Evolutionary conservation across 2,329 filamentous ascomycete species (phyloP).

Genomic region (Paracoccidioides brasiliensis): DNA sequence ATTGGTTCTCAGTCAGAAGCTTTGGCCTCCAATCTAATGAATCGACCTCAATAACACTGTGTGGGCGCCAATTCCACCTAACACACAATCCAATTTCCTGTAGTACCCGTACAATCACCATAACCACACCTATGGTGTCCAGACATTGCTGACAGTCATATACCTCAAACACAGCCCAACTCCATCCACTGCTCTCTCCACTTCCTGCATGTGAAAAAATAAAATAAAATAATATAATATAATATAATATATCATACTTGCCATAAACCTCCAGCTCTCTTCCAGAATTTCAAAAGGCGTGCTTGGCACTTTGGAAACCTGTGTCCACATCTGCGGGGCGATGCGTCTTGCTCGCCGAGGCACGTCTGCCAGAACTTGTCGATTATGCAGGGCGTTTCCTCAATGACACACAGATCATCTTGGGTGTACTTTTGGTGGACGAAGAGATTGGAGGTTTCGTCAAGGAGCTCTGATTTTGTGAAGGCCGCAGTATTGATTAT

Average conservation of each 20-base stretch:
- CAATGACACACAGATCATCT: background rate
- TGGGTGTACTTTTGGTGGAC: background rate
- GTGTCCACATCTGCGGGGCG: background rate
- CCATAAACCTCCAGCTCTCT: background rate
- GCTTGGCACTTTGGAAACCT: background rate
- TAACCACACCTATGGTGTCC: background rate
- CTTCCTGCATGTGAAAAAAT: background rate
- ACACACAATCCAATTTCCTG: background rate
- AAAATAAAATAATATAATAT: too few species aligned
- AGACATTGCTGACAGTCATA: background rate
- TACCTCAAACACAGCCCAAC: background rate
- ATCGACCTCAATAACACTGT: background rate
- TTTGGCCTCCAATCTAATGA: background rate
- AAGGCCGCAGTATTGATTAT: background rate
- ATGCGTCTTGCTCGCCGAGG: background rate
- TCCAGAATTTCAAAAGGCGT: background rate
- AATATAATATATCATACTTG: too few species aligned
- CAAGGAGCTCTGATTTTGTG: background rate
- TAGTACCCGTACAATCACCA: background rate
- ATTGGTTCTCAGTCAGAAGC: background rate
- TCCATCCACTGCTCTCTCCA: background rate
- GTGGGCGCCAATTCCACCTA: background rate
- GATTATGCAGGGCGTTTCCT: background rate
- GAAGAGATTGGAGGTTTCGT: background rate
- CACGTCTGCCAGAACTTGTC: background rate